Conservation (phyloP, 2,329 filamentous ascomycete species). For the Trichoderma atrobrunneum region DNA sequence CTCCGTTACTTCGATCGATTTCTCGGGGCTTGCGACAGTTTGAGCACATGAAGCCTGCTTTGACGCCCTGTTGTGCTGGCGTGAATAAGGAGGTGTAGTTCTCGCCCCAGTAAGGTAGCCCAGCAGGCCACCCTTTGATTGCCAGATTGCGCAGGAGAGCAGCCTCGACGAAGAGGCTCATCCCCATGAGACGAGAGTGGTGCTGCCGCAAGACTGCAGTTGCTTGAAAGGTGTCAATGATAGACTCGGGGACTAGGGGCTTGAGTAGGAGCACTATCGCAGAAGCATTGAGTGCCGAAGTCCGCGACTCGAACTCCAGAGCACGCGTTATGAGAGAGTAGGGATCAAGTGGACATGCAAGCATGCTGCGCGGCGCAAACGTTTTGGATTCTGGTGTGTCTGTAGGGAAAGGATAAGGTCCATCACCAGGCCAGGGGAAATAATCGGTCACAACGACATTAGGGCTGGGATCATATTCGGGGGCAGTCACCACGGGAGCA, state of each 20-base stretch:
- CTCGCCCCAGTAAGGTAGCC: conserved; percentile 51
- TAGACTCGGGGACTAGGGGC: conserved; percentile 52
- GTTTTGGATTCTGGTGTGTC: conserved; percentile 20
- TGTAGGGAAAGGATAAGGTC: conserved; percentile 50
- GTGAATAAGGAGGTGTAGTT: conserved; percentile 54
- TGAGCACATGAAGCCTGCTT: conserved; percentile 53
- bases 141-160: conserved; percentile 60
- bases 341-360: conserved; percentile 49
- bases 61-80: conserved; percentile 53
- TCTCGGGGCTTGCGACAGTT: conserved; percentile 57
- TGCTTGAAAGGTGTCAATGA: conserved; percentile 57
- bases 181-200: conserved; percentile 56
- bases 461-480: conserved; percentile 39
- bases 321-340: conserved; percentile 52
- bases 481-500: conserved; percentile 28
- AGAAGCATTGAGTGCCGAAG: conserved; percentile 57
- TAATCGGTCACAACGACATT: conserved; percentile 57
- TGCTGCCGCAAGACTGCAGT: conserved; percentile 57
- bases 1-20: conserved; percentile 44
- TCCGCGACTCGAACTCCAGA: conserved; percentile 54
- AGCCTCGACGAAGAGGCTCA: conserved; percentile 60
- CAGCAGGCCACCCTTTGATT: conserved; percentile 53
- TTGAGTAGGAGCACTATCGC: conserved; percentile 60
- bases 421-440: conserved; percentile 57
- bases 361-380: conserved; percentile 18